Evolutionary conservation across 129 eudicot genomes (phyloP), one percentile per base, ranked within the genome.

Genomic region (Ambrosia artemisiifolia): DNA sequence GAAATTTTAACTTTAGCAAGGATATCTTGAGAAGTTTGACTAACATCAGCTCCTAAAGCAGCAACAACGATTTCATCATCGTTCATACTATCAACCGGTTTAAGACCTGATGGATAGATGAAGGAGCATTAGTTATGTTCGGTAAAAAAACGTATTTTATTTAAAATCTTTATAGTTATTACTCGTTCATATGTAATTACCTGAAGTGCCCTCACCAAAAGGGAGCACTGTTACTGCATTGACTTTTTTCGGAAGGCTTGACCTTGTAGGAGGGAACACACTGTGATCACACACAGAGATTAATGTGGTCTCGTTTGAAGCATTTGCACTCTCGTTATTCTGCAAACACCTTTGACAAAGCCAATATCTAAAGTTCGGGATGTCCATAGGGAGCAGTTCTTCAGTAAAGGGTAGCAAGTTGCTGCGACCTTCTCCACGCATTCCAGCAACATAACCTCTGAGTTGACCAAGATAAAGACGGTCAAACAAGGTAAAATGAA

Each of bases 391-490:
- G 20, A 87, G 92, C 11, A 93, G 91, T 66, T 73, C 65, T 44
- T 80, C 82, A 10, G 73, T 32, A 74, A 80, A 85, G 3, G 90
- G 96, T n/a, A 72, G 32, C 54, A 81, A 83, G 19, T 56, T 65
- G 13, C 69, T 82, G 44, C 63, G 30, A 57, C 89, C 85, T 48
- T 51, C 82, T 74, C 70, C 76, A 19, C 98, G 80, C 90, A 83
- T 84, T n/a, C 78, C 92, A 61, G 88, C 77, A 19, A 75, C 92
- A 74, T 79, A 93, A 33, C 92, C 90, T 61, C 98, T 93, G 98
- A 79, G 79, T 53, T 16, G 73, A 85, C 12, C 47, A 70, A 16
- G 79, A 70, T 34, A 56, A 48, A 76, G 8, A n/a, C 0, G 14
- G 53, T 55, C 69, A 84, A 57, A 54, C 28, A 24, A 32, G 33